Conservation (phyloP, 257 asterid genomes). For the Nicotiana tomentosiformis region DNA sequence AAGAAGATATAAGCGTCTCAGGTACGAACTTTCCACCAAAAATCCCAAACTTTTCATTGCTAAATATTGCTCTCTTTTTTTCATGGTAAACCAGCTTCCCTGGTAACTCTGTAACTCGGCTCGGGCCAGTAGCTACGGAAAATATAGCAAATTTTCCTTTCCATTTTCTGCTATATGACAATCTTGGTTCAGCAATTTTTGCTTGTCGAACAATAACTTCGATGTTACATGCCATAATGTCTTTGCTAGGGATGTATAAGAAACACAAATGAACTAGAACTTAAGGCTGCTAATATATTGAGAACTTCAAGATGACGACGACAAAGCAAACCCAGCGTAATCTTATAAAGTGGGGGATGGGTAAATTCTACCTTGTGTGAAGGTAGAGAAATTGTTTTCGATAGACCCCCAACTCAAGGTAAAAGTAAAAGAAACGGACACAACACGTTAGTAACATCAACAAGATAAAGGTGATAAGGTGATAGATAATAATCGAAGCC, state of each 20-base stretch:
- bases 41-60: conserved; percentile 53
- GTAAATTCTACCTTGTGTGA: no score
- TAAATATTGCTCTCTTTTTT: conserved; percentile 8
- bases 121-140: conserved; percentile 1
- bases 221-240: conserved; percentile 15
- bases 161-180: not conserved
- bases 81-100: conserved; percentile 9
- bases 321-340: no score
- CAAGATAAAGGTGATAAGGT: no score
- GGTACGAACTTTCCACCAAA: conserved; percentile 76
- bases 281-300: no score
- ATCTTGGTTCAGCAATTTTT: not conserved
- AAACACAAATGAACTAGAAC: not conserved
- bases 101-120: not conserved
- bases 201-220: not conserved
- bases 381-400: no score
- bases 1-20: conserved; percentile 47
- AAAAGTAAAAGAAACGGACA: no score
- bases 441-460: no score
- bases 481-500: no score
- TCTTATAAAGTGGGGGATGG: no score
- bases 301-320: no score
- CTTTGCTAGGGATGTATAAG: not conserved
- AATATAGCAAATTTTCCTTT: not conserved
- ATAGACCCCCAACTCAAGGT: accelerated